These are phyloP conservation scores for Adansonia madagascariensis DNA, from an alignment of 441 rosid species.

Conservation along the genomic window DNA sequence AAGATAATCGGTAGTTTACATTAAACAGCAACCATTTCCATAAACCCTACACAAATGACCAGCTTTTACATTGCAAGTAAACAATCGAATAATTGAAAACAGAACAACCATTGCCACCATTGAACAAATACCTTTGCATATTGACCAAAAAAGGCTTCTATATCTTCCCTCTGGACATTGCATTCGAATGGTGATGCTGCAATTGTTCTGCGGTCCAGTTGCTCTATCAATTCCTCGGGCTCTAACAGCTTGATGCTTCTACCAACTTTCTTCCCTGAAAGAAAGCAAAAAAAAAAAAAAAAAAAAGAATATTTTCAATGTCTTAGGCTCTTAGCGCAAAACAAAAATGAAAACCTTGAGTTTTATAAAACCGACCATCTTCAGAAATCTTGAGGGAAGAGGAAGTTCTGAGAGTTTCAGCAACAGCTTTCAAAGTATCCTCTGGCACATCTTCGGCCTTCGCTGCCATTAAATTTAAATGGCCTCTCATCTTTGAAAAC, in stretches of 20 bases:
- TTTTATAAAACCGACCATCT: constrained; percentile 57
- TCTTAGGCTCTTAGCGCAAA: too few relatives aligned
- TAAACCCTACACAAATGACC: too few relatives aligned
- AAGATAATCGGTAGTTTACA: constrained; percentile 1
- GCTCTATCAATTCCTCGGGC: constrained; percentile 71
- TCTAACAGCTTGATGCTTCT: constrained; percentile 59
- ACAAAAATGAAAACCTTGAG: too few relatives aligned
- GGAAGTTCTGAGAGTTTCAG: constrained; percentile 73
- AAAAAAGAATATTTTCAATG: too few relatives aligned
- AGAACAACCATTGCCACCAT: neutral
- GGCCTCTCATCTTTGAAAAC: constrained; percentile 79
- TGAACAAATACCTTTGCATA: constrained; percentile 60
- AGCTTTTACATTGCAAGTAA: neutral
- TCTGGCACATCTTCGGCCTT: constrained; percentile 78
- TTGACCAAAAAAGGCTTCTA: constrained; percentile 65
- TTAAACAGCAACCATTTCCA: neutral
- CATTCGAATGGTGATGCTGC: constrained; percentile 69
- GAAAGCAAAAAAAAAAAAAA: neutral
- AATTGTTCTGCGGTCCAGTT: constrained; percentile 68
- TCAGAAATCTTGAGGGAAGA: constrained; percentile 74
- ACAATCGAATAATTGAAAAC: neutral
- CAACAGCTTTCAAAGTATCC: constrained; percentile 74
- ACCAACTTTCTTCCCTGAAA: constrained; percentile 76
- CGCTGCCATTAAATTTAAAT: constrained; percentile 63
- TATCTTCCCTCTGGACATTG: constrained; percentile 65